Evolutionary conservation across 352 stramenopile genomes (phyloP).

Genomic region (Pythium phragmitis): DNA sequence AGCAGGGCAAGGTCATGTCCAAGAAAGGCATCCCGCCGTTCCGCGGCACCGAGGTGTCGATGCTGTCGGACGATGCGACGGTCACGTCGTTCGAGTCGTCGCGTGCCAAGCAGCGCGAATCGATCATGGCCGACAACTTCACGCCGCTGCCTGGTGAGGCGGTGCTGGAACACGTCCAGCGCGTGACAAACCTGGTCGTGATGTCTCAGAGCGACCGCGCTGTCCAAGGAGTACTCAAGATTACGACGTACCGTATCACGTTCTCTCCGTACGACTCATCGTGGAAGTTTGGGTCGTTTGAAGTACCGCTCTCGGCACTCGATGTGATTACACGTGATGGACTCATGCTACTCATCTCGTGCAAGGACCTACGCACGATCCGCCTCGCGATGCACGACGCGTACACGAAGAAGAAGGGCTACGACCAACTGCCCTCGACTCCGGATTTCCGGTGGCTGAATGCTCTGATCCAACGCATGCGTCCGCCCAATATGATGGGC

Average conservation of each 20-base stretch:
- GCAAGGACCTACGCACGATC: constrained; percentile 80
- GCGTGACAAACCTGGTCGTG: constrained; percentile 82
- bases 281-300: constrained; percentile 85
- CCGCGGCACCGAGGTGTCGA: constrained; percentile 20
- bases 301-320: constrained; percentile 75
- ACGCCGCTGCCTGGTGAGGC: constrained; percentile 54
- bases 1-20: constrained; percentile 83
- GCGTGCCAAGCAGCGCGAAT: constrained; percentile 51
- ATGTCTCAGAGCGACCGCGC: constrained; percentile 82
- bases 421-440: constrained; percentile 72
- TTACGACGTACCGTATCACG: constrained; percentile 80
- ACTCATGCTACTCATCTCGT: constrained; percentile 78
- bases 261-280: constrained; percentile 85
- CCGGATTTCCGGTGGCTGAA: constrained; percentile 82
- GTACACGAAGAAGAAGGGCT: constrained; percentile 80
- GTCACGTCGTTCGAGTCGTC: constrained; percentile 31
- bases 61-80: constrained; percentile 18
- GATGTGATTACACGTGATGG: constrained; percentile 77
- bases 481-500: constrained; percentile 71
- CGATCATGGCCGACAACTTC: constrained; percentile 15
- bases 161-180: constrained; percentile 79
- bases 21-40: constrained; percentile 46
- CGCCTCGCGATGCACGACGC: constrained; percentile 85
- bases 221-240: constrained; percentile 82
- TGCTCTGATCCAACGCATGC: constrained; percentile 74